Conservation (phyloP, 495 filamentous ascomycete genomes). For the Xylaria venustula region DNA sequence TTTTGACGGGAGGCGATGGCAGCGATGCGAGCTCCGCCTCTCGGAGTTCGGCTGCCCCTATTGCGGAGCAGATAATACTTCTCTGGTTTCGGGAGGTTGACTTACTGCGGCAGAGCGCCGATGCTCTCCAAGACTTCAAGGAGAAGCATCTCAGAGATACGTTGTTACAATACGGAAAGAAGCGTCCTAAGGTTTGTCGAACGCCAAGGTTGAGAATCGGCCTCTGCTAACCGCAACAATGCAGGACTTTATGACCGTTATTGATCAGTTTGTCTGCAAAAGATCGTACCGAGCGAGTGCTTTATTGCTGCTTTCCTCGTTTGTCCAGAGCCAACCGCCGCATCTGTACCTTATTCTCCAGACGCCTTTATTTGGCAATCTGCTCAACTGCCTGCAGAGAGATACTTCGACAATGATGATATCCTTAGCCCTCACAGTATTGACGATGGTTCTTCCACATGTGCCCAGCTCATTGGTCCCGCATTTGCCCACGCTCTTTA, state of each 20-base stretch:
- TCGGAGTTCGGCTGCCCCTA: conserved; percentile 40
- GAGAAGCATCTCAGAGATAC: conserved; percentile 53
- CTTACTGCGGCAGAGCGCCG: conserved; percentile 38
- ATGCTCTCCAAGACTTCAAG: conserved; percentile 48
- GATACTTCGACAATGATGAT: conserved; percentile 70
- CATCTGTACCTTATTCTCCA: conserved; percentile 68
- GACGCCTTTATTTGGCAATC: conserved; percentile 63
- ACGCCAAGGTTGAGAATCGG: neutral
- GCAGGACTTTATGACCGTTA: conserved; percentile 59
- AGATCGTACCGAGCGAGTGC: conserved; percentile 56
- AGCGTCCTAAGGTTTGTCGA: conserved; percentile 59
- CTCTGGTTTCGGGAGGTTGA: conserved; percentile 59
- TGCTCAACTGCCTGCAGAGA: conserved; percentile 66
- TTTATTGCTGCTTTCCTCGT: conserved; percentile 60
- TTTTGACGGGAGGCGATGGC: conserved; percentile 59
- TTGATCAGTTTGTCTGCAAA: conserved; percentile 60
- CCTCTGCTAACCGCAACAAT: conserved; percentile 13
- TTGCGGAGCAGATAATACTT: conserved; percentile 53
- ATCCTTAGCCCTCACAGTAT: conserved; percentile 60
- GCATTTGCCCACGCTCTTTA: conserved; percentile 66
- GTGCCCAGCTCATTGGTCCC: conserved; percentile 64
- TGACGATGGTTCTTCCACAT: conserved; percentile 76
- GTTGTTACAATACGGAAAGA: conserved; percentile 61
- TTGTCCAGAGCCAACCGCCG: conserved; percentile 65
- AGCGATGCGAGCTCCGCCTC: conserved; percentile 39